Evolutionary conservation across 2,329 filamentous ascomycete species (phyloP).

Genomic region (Beauveria sp.): DNA sequence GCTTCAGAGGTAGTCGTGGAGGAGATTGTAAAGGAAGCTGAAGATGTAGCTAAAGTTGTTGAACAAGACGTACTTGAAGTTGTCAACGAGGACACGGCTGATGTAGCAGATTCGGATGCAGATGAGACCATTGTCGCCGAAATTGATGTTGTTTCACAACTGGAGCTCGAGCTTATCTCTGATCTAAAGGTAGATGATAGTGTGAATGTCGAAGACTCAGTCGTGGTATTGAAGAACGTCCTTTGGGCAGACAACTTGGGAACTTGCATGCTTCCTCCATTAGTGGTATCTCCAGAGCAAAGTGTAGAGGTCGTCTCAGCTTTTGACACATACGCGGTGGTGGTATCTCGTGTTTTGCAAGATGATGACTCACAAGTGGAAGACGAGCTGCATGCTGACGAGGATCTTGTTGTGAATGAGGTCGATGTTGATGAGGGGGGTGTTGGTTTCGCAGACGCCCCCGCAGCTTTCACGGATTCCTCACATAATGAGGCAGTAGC

Average conservation of each 20-base stretch:
- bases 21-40: not conserved
- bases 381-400: not conserved
- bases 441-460: not conserved
- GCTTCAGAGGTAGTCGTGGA: not conserved
- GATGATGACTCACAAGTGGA: not conserved
- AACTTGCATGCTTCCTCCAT: not conserved
- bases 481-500: not conserved
- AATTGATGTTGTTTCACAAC: not conserved
- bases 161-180: not conserved
- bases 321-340: not conserved
- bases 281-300: not conserved
- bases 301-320: not conserved
- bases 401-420: not conserved
- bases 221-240: conserved; percentile 1
- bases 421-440: not conserved
- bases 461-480: not conserved
- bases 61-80: not conserved
- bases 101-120: not conserved
- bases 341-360: not conserved
- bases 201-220: not conserved
- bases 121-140: not conserved
- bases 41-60: not conserved
- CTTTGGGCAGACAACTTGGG: not conserved
- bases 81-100: not conserved
- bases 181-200: not conserved